Percentiles rank a stretch among this genome's conserved stretches.
Conservation (phyloP, 2,329 filamentous ascomycete genomes). For the Arthroderma uncinatum region DNA sequence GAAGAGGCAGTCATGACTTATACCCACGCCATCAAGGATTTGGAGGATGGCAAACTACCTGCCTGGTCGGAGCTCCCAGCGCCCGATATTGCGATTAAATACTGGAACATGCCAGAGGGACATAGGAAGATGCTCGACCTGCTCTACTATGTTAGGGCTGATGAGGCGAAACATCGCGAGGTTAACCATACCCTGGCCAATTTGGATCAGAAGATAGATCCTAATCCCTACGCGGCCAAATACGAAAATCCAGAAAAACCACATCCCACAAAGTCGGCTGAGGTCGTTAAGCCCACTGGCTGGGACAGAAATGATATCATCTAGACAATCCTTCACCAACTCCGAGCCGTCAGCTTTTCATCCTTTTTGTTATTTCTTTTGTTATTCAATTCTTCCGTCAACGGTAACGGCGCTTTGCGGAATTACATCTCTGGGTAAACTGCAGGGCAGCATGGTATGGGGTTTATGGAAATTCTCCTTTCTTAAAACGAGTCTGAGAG, state of each 20-base stretch:
- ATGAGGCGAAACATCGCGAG: constrained; percentile 80
- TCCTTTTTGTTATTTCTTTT: background rate
- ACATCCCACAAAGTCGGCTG: constrained; percentile 59
- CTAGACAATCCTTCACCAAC: constrained; percentile 18
- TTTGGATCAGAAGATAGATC: constrained; percentile 70
- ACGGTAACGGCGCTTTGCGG: background rate
- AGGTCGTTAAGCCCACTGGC: constrained; percentile 55
- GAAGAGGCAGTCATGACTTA: constrained; percentile 97
- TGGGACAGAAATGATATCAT: constrained; percentile 79
- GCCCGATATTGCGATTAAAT: constrained; percentile 78
- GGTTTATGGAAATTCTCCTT: background rate
- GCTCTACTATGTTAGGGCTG: constrained; percentile 77
- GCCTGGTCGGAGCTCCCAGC: constrained; percentile 68
- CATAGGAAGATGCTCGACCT: constrained; percentile 74
- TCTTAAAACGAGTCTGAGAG: background rate
- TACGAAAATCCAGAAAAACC: constrained; percentile 59
- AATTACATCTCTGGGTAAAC: background rate
- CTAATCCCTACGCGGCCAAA: constrained; percentile 79
- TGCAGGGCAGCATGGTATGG: background rate
- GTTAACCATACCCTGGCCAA: constrained; percentile 94
- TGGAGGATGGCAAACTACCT: constrained; percentile 73
- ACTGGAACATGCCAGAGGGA: constrained; percentile 89
- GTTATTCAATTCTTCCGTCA: background rate
- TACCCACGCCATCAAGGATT: constrained; percentile 73
- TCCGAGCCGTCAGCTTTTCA: background rate